Percentiles rank a stretch among this genome's conserved stretches.
These are phyloP conservation scores for Tylopilus balloui DNA, from an alignment of 768 basidiomycete species.

Conservation along the genomic window DNA sequence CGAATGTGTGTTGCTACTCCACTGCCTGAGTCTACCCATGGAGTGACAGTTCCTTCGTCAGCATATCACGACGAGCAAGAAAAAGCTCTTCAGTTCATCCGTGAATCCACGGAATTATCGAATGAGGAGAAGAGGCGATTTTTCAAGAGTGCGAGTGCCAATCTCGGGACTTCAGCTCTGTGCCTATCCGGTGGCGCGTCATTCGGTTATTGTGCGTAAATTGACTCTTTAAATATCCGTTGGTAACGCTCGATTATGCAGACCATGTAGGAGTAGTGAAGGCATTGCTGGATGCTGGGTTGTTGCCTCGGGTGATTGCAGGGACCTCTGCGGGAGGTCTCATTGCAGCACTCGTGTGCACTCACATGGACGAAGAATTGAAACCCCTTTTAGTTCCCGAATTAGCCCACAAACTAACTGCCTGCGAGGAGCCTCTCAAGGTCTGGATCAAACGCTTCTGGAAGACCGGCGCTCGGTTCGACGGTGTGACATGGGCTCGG, in stretches of 20 bases:
- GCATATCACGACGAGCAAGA: constrained; percentile 81
- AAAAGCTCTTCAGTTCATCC: constrained; percentile 67
- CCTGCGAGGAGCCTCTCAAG: constrained; percentile 70
- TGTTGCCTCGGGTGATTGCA: constrained; percentile 89
- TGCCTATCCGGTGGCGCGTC: constrained; percentile 96
- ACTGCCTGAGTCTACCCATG: not conserved
- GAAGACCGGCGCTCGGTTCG: constrained; percentile 93
- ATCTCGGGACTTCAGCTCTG: constrained; percentile 86
- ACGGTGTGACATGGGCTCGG: constrained; percentile 82
- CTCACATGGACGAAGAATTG: constrained; percentile 85
- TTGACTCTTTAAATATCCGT: not conserved
- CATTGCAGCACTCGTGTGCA: constrained; percentile 71
- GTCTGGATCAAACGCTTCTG: constrained; percentile 71
- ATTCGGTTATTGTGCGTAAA: constrained; percentile 81
- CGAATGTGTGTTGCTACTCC: constrained; percentile 52
- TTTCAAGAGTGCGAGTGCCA: constrained; percentile 84
- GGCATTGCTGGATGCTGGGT: constrained; percentile 81
- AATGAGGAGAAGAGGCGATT: constrained; percentile 89
- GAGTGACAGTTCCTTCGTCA: constrained; percentile 27
- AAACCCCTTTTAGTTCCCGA: constrained; percentile 72
- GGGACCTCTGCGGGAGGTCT: constrained; percentile 94
- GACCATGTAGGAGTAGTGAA: constrained; percentile 90
- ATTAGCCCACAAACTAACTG: constrained; percentile 78
- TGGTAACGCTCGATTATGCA: constrained; percentile 27
- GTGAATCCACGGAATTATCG: constrained; percentile 66